Base-by-base conservation (phyloP, 1,139 yeast genomes). In the Kodamaea anthophila region DNA sequence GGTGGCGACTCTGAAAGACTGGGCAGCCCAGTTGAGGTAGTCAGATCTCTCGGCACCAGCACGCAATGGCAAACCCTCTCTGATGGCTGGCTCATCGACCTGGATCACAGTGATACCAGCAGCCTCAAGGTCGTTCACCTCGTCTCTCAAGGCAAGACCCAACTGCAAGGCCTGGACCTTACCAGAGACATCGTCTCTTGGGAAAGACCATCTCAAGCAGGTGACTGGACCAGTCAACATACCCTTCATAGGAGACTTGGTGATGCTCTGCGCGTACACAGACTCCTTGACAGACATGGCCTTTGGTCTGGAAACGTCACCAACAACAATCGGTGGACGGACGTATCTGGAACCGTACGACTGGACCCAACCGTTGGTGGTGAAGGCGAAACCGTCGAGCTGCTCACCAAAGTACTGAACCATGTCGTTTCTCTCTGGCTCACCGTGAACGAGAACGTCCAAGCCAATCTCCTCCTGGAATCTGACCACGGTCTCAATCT, bases 401-500 rank as follows among this genome's bases (percentile, higher is more conserved):
- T 86, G 87, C 74, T 91, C 98, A 75, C 98, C 98, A 49, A 91
- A 91, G 81, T 91, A 91, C 76, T 91, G 98, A 57, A 91, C 98
- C 98, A 91, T 91, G 74, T 91, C 98, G 73, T 91, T 91, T 81
- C 98, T 85, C 78, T 93, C 98, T 67, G 98, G 98, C 74, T 91
- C 98, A 75, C 98, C 98, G 70, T 91, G 98, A 47, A 91, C 98
- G 53, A 88, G 75, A 51, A 91, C 98, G 61, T 91, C 98, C 58
- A 91, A 80, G 51, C 94, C 98, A 57, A 88, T 77, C 64, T 91
- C 96, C 72, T 91, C 98, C 77, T 91, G 98, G 93, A 91, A 91
- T 74, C 85, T 83, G 67, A 91, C 86, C 55, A 88, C 97, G 42
- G 73, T 77, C 62, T 84, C 93, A 53, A 91, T 91, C 75, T 91